These are phyloP conservation scores for Lachnellula subtilissima DNA, from an alignment of 2,329 filamentous ascomycete genomes.

Conservation along the genomic window DNA sequence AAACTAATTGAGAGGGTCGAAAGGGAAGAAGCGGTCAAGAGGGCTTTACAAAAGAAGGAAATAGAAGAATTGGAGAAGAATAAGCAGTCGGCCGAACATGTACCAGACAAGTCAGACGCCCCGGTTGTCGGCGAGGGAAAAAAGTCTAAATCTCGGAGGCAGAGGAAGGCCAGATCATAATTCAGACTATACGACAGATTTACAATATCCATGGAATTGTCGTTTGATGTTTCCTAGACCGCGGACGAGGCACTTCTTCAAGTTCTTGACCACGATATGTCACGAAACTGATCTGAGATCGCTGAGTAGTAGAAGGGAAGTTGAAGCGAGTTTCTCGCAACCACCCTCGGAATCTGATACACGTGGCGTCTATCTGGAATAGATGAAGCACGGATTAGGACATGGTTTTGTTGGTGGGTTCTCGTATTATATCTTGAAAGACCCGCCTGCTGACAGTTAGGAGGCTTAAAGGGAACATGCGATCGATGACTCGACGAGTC, in stretches of 20 bases:
- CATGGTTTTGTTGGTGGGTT: too few relatives aligned
- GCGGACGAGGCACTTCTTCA: neutral
- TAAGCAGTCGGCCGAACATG: slow-evolving; percentile 15
- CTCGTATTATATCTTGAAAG: neutral
- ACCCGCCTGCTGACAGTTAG: neutral
- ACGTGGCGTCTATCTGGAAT: neutral
- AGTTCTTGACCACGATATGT: too few relatives aligned
- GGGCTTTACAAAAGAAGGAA: slow-evolving; percentile 34
- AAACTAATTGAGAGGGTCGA: slow-evolving; percentile 76
- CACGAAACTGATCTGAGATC: neutral
- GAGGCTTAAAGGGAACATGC: neutral
- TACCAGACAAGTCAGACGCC: slow-evolving; percentile 30
- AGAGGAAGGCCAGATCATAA: slow-evolving; percentile 25
- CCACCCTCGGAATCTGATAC: neutral
- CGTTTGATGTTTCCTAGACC: neutral
- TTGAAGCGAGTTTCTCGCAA: too few relatives aligned
- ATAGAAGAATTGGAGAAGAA: slow-evolving; percentile 32
- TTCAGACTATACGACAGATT: neutral
- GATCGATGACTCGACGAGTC: neutral
- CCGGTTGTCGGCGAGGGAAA: slow-evolving; percentile 27
- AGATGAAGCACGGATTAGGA: neutral
- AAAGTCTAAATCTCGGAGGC: slow-evolving; percentile 26
- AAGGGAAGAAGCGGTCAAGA: slow-evolving; percentile 65
- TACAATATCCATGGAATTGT: slow-evolving; percentile 1
- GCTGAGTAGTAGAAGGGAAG: neutral